phyloP scores from a whole-genome alignment of 192 early-diverging fungal genomes.

The Chytriomyces sp. region DNA sequence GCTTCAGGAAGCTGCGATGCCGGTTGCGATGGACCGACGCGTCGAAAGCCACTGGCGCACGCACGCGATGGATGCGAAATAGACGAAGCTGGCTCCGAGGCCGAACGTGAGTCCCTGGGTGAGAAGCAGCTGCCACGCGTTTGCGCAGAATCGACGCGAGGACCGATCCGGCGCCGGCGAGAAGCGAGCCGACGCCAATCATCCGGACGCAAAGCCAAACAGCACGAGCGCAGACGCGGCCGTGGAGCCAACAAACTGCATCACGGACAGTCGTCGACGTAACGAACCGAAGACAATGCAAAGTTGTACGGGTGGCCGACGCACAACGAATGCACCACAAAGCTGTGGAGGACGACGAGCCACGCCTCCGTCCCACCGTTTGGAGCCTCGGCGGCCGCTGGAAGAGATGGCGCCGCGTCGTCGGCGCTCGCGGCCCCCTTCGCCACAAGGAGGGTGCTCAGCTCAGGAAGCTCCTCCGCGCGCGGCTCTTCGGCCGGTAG shows the following conservation, averaged over 20 bases:
- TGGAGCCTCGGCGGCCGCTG: no score
- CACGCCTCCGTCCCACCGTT: no score
- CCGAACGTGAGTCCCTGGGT: slow-evolving; percentile 60
- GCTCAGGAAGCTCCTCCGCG: no score
- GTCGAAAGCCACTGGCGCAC: slow-evolving; percentile 70
- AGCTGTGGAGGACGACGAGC: no score
- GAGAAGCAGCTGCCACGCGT: slow-evolving; percentile 2
- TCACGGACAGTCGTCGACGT: background rate
- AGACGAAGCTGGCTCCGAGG: slow-evolving; percentile 64
- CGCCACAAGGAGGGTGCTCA: no score
- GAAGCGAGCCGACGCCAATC: background rate
- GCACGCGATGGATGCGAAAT: slow-evolving; percentile 62
- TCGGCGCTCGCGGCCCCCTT: no score
- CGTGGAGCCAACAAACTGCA: background rate
- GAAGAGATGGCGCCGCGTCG: no score
- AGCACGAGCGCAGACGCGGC: background rate
- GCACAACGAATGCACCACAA: background rate
- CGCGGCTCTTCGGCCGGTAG: no score
- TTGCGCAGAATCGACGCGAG: background rate
- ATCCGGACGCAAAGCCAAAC: slow-evolving; percentile 7
- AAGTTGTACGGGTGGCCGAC: slow-evolving; percentile 1
- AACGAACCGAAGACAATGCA: background rate
- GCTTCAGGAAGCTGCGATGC: slow-evolving; percentile 69
- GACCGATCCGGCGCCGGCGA: background rate
- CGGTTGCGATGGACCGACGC: slow-evolving; percentile 66